These are phyloP conservation scores for Paramarasmius palmivorus DNA, from an alignment of 1,284 basidiomycete genomes.

Conservation along the genomic window DNA sequence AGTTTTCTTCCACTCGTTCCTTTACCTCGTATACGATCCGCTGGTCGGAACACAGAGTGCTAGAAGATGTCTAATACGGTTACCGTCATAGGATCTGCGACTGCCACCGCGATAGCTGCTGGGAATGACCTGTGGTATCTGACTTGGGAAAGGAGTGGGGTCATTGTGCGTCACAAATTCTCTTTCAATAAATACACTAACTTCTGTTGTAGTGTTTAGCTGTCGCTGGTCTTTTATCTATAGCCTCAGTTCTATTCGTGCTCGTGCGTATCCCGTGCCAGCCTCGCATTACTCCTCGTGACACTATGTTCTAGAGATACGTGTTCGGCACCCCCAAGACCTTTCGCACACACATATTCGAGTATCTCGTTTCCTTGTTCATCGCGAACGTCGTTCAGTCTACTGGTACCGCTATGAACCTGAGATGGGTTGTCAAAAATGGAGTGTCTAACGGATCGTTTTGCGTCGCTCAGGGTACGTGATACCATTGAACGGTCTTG, in stretches of 20 bases:
- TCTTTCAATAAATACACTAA: background rate
- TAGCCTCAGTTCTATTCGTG: constrained; percentile 7
- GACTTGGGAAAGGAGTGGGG: constrained; percentile 6
- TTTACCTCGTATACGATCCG: background rate
- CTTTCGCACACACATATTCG: constrained; percentile 10
- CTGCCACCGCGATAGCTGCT: background rate
- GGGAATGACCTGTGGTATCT: constrained; percentile 4
- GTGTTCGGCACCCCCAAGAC: constrained; percentile 4
- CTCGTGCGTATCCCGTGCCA: background rate
- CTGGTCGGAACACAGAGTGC: background rate
- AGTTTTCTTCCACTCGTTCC: too few species aligned
- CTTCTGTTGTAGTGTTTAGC: constrained; percentile 3
- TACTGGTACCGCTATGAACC: constrained; percentile 38
- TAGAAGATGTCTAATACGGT: background rate
- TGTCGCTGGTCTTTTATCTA: constrained; percentile 12
- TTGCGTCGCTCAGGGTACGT: constrained; percentile 41
- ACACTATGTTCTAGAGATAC: background rate
- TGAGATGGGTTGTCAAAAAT: constrained; percentile 37
- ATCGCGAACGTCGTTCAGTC: constrained; percentile 43
- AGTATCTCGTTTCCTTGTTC: constrained; percentile 34
- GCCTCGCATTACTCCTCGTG: background rate
- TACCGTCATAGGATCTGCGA: background rate
- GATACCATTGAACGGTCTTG: background rate
- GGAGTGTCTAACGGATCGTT: constrained; percentile 32
- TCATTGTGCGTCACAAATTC: constrained; percentile 7